Conservation (phyloP, 2,329 filamentous ascomycete genomes). For the Aspergillus thermomutatus region DNA sequence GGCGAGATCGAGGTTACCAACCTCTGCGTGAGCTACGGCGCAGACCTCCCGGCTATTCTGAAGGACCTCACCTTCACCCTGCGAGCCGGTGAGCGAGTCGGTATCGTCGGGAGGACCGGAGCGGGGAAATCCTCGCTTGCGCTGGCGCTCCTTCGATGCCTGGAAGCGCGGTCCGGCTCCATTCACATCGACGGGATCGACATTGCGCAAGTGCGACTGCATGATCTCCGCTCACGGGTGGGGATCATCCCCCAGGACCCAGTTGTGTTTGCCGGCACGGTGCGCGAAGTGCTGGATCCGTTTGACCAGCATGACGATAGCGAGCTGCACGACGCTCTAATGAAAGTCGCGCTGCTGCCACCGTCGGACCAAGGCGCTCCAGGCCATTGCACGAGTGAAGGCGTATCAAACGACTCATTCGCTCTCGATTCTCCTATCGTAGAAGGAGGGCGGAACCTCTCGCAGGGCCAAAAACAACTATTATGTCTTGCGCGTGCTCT, state of each 20-base stretch:
- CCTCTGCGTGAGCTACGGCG: constrained; percentile 67
- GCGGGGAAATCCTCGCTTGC: constrained; percentile 76
- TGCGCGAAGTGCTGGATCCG: constrained; percentile 72
- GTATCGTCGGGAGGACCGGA: constrained; percentile 73
- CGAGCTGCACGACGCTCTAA: constrained; percentile 45
- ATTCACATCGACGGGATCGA: constrained; percentile 72
- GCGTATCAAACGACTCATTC: too few species aligned
- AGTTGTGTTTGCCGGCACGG: constrained; percentile 73
- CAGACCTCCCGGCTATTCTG: constrained; percentile 66
- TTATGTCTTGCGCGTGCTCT: constrained; percentile 45
- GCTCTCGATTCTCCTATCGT: constrained; percentile 51
- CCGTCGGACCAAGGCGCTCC: too few species aligned
- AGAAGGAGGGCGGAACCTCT: constrained; percentile 65
- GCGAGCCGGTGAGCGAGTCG: constrained; percentile 66
- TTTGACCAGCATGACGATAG: constrained; percentile 66
- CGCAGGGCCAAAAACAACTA: constrained; percentile 28
- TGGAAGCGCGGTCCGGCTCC: constrained; percentile 64
- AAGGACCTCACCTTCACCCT: constrained; percentile 67
- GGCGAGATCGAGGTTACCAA: constrained; percentile 69
- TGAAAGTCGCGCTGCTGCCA: too few species aligned
- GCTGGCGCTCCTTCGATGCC: constrained; percentile 72
- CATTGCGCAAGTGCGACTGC: constrained; percentile 66
- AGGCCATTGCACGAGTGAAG: too few species aligned
- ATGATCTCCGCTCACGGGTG: constrained; percentile 65
- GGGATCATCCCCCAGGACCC: constrained; percentile 81